These are phyloP conservation scores for Aspergillus asperescens DNA, from an alignment of 495 filamentous ascomycete species.

Conservation along the genomic window DNA sequence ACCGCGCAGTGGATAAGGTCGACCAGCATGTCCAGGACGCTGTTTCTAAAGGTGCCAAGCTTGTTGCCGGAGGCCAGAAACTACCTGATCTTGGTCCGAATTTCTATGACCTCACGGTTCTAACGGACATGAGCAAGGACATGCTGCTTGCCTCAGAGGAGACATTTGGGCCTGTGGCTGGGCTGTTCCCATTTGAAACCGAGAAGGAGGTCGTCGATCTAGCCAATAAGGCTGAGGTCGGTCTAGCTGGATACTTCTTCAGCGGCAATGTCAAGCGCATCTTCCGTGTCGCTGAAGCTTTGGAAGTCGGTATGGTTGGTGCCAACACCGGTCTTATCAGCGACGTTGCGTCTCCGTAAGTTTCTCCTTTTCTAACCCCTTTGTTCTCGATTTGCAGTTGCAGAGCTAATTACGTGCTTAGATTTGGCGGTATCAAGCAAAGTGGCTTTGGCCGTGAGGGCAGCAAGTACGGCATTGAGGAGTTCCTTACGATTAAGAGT, in stretches of 20 bases:
- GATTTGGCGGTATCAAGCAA: slow-evolving; percentile 90
- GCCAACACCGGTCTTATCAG: slow-evolving; percentile 81
- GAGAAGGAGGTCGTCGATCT: slow-evolving; percentile 80
- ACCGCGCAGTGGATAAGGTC: slow-evolving; percentile 68
- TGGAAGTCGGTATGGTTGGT: slow-evolving; percentile 88
- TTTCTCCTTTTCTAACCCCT: slow-evolving; percentile 1
- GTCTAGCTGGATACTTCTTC: slow-evolving; percentile 85
- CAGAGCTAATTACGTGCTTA: slow-evolving; percentile 18
- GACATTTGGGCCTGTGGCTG: slow-evolving; percentile 84
- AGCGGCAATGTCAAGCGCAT: slow-evolving; percentile 67
- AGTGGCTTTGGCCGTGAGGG: slow-evolving; percentile 92
- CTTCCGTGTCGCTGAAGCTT: slow-evolving; percentile 71
- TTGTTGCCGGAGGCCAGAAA: slow-evolving; percentile 65
- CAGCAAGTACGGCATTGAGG: slow-evolving; percentile 83
- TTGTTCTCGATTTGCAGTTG: not conserved
- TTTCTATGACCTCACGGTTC: slow-evolving; percentile 78
- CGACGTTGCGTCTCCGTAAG: slow-evolving; percentile 66
- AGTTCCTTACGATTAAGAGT: slow-evolving; percentile 84
- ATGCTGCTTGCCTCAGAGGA: slow-evolving; percentile 78
- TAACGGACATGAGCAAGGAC: slow-evolving; percentile 72
- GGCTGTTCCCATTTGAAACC: slow-evolving; percentile 73
- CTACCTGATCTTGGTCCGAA: slow-evolving; percentile 61
- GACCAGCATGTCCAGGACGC: slow-evolving; percentile 75
- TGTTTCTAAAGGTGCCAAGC: slow-evolving; percentile 63
- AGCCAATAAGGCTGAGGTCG: slow-evolving; percentile 72